These are phyloP conservation scores for Nakazawaea laoshanensis DNA, from an alignment of 805 yeast species.

Conservation along the genomic window DNA sequence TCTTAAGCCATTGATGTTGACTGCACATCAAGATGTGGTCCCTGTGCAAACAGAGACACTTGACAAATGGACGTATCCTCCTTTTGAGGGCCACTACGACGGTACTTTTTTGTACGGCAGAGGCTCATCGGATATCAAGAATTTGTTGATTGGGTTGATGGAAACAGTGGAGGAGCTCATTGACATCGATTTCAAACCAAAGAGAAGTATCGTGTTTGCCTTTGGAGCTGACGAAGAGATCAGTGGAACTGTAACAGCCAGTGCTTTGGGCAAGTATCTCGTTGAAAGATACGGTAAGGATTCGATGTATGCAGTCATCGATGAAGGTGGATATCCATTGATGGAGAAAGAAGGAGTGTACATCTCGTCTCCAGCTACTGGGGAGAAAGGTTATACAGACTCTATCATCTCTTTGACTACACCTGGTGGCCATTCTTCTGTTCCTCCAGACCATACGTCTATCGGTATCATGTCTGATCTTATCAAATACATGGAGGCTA, in stretches of 20 bases:
- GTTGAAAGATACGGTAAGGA: constrained; percentile 47
- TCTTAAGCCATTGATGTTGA: constrained; percentile 55
- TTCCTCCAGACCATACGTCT: constrained; percentile 71
- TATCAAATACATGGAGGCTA: constrained; percentile 41
- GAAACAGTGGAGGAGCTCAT: constrained; percentile 55
- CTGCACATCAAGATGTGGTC: constrained; percentile 74
- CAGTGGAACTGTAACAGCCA: constrained; percentile 54
- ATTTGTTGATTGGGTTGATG: constrained; percentile 50
- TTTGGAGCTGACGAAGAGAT: constrained; percentile 78
- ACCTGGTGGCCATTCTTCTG: constrained; percentile 78
- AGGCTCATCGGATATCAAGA: constrained; percentile 69
- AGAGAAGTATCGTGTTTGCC: constrained; percentile 51
- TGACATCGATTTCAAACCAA: constrained; percentile 42
- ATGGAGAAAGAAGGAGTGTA: constrained; percentile 33
- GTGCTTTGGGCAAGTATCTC: constrained; percentile 32
- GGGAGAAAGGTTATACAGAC: constrained; percentile 50
- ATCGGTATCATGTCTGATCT: constrained; percentile 63
- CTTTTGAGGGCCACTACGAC: constrained; percentile 57
- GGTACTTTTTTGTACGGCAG: constrained; percentile 63
- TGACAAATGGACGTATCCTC: constrained; percentile 55
- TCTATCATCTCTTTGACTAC: constrained; percentile 40
- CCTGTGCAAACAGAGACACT: constrained; percentile 58
- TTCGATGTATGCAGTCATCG: constrained; percentile 53
- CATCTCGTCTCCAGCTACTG: constrained; percentile 47
- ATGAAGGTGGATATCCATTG: constrained; percentile 52